Conservation (phyloP, 176 grass and related monocot species). For the Lolium multiflorum region DNA sequence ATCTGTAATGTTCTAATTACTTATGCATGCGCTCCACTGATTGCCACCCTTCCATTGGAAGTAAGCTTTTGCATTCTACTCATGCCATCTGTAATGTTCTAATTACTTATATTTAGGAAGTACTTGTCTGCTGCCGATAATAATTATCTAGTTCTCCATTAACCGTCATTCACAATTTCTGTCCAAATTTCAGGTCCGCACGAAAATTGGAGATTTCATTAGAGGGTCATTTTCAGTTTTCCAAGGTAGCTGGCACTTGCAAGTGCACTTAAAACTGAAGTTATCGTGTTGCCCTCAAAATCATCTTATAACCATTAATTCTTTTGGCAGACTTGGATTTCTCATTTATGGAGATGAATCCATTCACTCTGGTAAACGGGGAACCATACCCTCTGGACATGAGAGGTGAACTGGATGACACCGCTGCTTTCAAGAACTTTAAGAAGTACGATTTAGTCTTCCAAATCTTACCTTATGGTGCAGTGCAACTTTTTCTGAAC, state of each 20-base stretch:
- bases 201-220: slow-evolving; percentile 92
- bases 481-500: neutral
- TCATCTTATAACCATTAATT: slow-evolving; percentile 22
- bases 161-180: neutral
- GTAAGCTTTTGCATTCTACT: slow-evolving; percentile 40
- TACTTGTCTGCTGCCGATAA: neutral
- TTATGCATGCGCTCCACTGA: slow-evolving; percentile 66
- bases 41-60: slow-evolving; percentile 94
- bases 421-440: slow-evolving; percentile 99
- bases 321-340: slow-evolving; percentile 91
- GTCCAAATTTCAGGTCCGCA: slow-evolving; percentile 68
- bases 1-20: neutral
- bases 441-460: slow-evolving; percentile 66
- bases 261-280: neutral
- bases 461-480: slow-evolving; percentile 18
- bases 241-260: slow-evolving; percentile 67
- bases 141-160: slow-evolving; percentile 23
- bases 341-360: slow-evolving; percentile 98
- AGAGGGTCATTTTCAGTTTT: slow-evolving; percentile 83
- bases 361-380: slow-evolving; percentile 90
- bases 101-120: slow-evolving; percentile 8
- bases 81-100: neutral
- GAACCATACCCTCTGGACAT: slow-evolving; percentile 96
- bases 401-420: slow-evolving; percentile 98
- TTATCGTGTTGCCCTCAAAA: slow-evolving; percentile 5